phyloP scores from a whole-genome alignment of 768 basidiomycete genomes.

The Gymnopilus junonius region DNA sequence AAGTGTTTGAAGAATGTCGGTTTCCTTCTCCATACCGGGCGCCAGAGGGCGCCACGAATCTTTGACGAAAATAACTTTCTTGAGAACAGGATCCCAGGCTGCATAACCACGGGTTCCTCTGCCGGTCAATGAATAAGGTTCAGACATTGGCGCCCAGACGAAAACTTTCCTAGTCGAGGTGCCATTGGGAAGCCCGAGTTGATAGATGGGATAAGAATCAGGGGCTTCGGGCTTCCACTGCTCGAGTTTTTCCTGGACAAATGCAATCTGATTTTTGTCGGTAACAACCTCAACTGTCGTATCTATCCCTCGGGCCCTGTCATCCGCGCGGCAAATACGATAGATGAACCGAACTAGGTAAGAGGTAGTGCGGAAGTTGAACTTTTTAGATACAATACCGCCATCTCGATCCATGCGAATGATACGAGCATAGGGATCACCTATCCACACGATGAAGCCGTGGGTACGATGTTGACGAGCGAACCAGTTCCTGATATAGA shows the following conservation, averaged over 20 bases:
- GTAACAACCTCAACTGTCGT: conserved; percentile 23
- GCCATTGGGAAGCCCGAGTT: conserved; percentile 6
- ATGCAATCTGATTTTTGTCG: background rate
- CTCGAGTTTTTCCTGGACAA: conserved; percentile 10
- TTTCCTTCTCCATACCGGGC: conserved; percentile 22
- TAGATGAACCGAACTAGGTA: conserved; percentile 30
- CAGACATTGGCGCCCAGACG: conserved; percentile 13
- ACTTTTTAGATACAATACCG: conserved; percentile 29
- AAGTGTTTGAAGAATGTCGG: conserved; percentile 21
- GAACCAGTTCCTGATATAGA: conserved; percentile 22
- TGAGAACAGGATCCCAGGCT: conserved; percentile 14
- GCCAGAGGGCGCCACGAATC: conserved; percentile 31
- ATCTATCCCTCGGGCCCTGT: conserved; percentile 29
- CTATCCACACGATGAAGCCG: conserved; percentile 31
- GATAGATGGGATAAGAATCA: background rate
- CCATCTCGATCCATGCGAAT: conserved; percentile 38
- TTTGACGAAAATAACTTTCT: conserved; percentile 31
- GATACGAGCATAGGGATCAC: conserved; percentile 27
- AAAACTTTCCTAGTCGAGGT: conserved; percentile 19
- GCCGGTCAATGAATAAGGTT: conserved; percentile 22
- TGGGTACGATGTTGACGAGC: conserved; percentile 32
- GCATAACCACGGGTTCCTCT: conserved; percentile 27
- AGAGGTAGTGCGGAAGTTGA: conserved; percentile 25
- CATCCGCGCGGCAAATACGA: conserved; percentile 24
- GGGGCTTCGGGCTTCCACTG: background rate